Evolutionary conservation across 768 basidiomycete genomes (phyloP), one percentile per base, ranked within the genome.

Genomic region (Hygrophorus pudorinus): DNA sequence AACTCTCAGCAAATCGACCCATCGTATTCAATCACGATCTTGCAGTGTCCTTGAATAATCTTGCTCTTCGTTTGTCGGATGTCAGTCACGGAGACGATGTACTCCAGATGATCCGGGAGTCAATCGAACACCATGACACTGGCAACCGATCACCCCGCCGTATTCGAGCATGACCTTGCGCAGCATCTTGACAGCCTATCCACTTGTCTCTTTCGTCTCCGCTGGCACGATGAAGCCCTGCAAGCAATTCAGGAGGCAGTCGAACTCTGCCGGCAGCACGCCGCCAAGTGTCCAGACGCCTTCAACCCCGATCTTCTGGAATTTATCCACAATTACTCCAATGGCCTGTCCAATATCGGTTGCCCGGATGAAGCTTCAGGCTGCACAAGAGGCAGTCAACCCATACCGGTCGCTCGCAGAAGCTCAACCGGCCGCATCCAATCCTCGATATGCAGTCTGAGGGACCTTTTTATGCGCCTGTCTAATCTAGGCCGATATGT

Each of bases 331-430:
- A 39, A 8, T 17, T 21, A 9, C 24, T 20, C 38, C 3, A 39
- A 21, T 12, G 7, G 18, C 35, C n/a, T 12, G 11, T 36, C 35
- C 20, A 20, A 36, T 8, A 7, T 36, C 2, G n/a, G 35, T 20
- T 13, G 35, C n/a, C n/a, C 18, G 12, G 49, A 46, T 12, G 45
- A 50, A 14, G 50, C 41, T 51, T 14, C 29, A 18, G 27, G 44
- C 49, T 27, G 40, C 27, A 7, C n/a, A 34, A 21, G 42, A 43
- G 20, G 29, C 42, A n/a, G 33, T 35, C n/a, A 28, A 20, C 12
- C 42, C 32, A 16, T 33, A 33, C n/a, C 42, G 42, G 21, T 35
- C 29, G 20, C 42, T 43, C n/a, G 17, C 42, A 32, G 29, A 27
- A 20, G 13, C 6, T 27, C 21, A 41, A 24, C 40, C 40, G 6